Evolutionary conservation across 495 filamentous ascomycete genomes (phyloP), one percentile per base, ranked within the genome.

Genomic region (Staphylotrichum longicolle): DNA sequence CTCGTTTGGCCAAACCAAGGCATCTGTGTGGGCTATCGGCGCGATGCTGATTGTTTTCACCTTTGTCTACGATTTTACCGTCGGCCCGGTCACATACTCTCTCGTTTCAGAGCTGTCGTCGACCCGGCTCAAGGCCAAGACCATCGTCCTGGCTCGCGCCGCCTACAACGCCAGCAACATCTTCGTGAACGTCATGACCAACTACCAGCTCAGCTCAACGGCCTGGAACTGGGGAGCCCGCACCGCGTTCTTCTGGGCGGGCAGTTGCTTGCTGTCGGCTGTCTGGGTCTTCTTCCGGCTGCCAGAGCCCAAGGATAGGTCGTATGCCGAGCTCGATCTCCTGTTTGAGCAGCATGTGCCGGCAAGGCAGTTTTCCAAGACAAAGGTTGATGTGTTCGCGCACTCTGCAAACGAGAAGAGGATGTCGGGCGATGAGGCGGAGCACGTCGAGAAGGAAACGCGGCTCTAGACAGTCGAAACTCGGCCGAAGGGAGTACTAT

Each of bases 71-170:
- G 75, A 84, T 57, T 70, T 81, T 11, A 78, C 83, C 8, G 78
- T 85, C 52, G 83, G 83, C 0, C 79, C 81, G 0, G 78, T 85
- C 40, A 80, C 77, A 57, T 85, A 84, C 64, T 80, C 79, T 4
- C 74, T 85, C 51, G 74, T 85, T 32, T 77, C 83, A 0, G 83
- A 85, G 67, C 58, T 85, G 14, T 78, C 80, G 4, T 79, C 83
- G 7, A 79, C 77, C 2, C 74, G 82, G 1, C 76, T 85, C 34
- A 74, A 79, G 63, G 73, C 77, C 59, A 85, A 85, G 68, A 83
- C 81, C 12, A 77, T 84, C 35, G 81, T 82, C 1, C 74, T 85
- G 2, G 80, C 78, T 3, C 77, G 82, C 7, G 79, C 75, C 45
- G 68, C 74, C 5, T 85, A 85, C 70, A 83, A 81, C 59, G 70